phyloP scores from a whole-genome alignment of 73 alveolate species.

The Paramecium sexaurelia region DNA sequence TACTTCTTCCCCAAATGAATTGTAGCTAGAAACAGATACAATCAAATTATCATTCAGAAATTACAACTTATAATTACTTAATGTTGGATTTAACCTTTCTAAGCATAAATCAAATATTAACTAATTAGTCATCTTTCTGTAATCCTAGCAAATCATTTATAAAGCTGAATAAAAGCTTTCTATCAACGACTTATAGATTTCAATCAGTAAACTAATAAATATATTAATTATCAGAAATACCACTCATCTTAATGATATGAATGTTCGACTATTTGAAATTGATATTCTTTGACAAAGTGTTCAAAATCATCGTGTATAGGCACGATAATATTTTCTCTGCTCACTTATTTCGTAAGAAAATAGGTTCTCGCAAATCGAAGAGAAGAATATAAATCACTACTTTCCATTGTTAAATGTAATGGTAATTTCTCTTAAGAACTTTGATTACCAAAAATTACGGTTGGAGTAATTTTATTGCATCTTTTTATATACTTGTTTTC shows the following conservation, averaged over 20 bases:
- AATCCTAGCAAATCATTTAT: slow-evolving; percentile 48
- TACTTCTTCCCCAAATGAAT: slow-evolving; percentile 66
- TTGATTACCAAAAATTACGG: background rate
- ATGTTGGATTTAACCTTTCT: background rate
- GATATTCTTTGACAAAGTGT: slow-evolving; percentile 52
- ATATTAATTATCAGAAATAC: too few species aligned
- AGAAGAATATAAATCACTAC: slow-evolving; percentile 56
- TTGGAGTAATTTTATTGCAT: background rate
- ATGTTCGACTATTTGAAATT: background rate
- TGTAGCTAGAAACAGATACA: background rate
- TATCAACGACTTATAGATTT: slow-evolving; percentile 30
- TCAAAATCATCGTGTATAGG: slow-evolving; percentile 26
- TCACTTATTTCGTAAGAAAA: slow-evolving; percentile 45
- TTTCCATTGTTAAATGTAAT: slow-evolving; percentile 53
- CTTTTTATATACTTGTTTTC: slow-evolving; percentile 58
- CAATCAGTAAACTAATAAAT: slow-evolving; percentile 55
- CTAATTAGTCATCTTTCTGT: slow-evolving; percentile 62
- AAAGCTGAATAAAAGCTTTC: slow-evolving; percentile 44
- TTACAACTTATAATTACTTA: background rate
- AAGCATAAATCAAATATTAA: background rate
- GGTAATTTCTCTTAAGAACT: slow-evolving; percentile 26
- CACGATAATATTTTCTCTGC: slow-evolving; percentile 4
- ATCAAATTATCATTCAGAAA: background rate
- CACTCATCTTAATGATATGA: slow-evolving; percentile 37
- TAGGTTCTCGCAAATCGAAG: slow-evolving; percentile 64